Percentiles rank a stretch among this genome's conserved stretches.
Conservation (phyloP, 2,329 filamentous ascomycete genomes). For the Helotiales sp. region DNA sequence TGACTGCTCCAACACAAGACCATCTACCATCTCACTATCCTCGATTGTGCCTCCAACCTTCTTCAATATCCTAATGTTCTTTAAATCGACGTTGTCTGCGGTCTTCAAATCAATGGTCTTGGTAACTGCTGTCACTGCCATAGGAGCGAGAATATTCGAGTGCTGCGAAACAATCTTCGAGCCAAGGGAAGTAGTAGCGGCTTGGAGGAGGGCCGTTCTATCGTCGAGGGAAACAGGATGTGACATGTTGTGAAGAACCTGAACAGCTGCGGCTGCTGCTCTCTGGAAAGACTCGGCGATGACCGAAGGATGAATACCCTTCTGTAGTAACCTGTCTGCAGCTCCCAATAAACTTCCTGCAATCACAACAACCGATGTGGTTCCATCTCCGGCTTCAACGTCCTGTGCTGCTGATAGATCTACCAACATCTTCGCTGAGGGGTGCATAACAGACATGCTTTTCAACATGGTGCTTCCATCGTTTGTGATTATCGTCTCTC, state of each 20-base stretch:
- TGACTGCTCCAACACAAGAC: slow-evolving; percentile 86
- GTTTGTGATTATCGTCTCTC: slow-evolving; percentile 98
- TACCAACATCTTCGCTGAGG: slow-evolving; percentile 99
- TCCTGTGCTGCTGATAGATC: slow-evolving; percentile 96
- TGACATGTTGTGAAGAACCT: slow-evolving; percentile 92
- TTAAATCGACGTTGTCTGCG: slow-evolving; percentile 93
- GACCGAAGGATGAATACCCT: slow-evolving; percentile 95
- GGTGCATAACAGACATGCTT: slow-evolving; percentile 99
- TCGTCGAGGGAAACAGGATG: slow-evolving; percentile 88
- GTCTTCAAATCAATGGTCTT: slow-evolving; percentile 96
- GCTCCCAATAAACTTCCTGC: slow-evolving; percentile 92
- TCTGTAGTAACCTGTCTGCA: slow-evolving; percentile 84
- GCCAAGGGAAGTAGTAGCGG: slow-evolving; percentile 92
- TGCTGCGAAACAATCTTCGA: slow-evolving; percentile 99
- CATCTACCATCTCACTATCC: slow-evolving; percentile 96
- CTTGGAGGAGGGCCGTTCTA: slow-evolving; percentile 87
- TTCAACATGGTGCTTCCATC: slow-evolving; percentile 99
- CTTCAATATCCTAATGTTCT: slow-evolving; percentile 96
- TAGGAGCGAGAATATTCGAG: slow-evolving; percentile 90
- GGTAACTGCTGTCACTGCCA: slow-evolving; percentile 95
- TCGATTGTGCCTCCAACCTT: slow-evolving; percentile 98
- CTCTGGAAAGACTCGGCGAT: slow-evolving; percentile 98
- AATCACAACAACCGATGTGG: slow-evolving; percentile 97
- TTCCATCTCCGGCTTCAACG: slow-evolving; percentile 97
- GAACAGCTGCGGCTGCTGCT: slow-evolving; percentile 84